phyloP scores from a whole-genome alignment of 129 eudicot species.

The Artemisia annua region DNA sequence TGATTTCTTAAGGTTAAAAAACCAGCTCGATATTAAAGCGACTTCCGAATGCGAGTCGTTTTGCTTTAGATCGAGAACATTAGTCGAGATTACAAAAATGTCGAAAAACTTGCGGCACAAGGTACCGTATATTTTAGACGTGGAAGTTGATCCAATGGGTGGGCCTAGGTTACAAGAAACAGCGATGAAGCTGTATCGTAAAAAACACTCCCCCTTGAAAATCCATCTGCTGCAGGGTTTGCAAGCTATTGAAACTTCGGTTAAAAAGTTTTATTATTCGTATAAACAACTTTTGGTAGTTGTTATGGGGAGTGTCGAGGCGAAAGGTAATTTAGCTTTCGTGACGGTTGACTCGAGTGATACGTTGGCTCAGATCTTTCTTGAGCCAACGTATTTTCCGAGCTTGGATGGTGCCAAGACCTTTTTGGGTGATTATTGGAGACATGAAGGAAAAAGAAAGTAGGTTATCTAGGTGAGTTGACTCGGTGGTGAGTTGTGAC shows the following conservation, averaged over 20 bases:
- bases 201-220: conserved; percentile 40
- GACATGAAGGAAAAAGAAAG: conserved; percentile 34
- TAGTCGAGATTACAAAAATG: conserved; percentile 51
- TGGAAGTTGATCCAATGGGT: conserved; percentile 89
- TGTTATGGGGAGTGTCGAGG: conserved; percentile 83
- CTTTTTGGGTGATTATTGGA: conserved; percentile 75
- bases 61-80: conserved; percentile 68
- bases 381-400: conserved; percentile 89
- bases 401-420: conserved; percentile 97
- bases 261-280: conserved; percentile 69
- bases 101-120: conserved; percentile 71
- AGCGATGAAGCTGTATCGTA: conserved; percentile 73
- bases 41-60: conserved; percentile 51
- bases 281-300: conserved; percentile 68
- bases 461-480: conserved; percentile 10
- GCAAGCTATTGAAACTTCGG: conserved; percentile 78
- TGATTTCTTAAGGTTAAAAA: conserved; percentile 67
- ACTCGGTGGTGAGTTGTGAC: conserved; percentile 16
- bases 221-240: conserved; percentile 75
- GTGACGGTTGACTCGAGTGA: conserved; percentile 51
- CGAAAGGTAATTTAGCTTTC: conserved; percentile 45
- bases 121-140: conserved; percentile 72
- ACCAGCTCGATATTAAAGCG: conserved; percentile 59
- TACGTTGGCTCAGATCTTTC: conserved; percentile 56
- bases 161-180: conserved; percentile 88